Percentiles rank a stretch among this genome's conserved stretches.
Conservation (phyloP, 768 basidiomycete genomes). For the Mycena vitilis region DNA sequence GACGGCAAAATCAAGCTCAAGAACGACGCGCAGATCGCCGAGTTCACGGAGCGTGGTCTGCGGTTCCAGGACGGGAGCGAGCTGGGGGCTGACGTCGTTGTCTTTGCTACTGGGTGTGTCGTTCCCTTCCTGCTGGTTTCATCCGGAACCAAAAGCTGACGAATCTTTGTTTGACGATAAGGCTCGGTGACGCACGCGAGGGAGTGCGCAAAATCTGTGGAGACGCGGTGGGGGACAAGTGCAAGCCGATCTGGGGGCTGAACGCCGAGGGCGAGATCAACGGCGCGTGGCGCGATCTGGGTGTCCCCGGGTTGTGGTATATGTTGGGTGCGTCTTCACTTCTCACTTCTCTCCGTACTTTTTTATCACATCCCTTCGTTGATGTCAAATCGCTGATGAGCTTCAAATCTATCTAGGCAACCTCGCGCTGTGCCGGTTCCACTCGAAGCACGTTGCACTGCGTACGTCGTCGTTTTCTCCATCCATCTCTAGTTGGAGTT, state of each 20-base stretch:
- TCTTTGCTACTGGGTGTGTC: constrained; percentile 69
- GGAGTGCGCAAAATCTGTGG: constrained; percentile 59
- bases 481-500: background rate
- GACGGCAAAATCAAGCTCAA: constrained; percentile 83
- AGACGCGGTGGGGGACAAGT: constrained; percentile 53
- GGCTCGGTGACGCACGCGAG: constrained; percentile 57
- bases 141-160: constrained; percentile 13
- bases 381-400: background rate
- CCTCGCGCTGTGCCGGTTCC: constrained; percentile 70
- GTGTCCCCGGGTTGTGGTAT: constrained; percentile 66
- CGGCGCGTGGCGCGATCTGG: constrained; percentile 62
- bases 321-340: constrained; percentile 56
- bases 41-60: constrained; percentile 57
- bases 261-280: constrained; percentile 74
- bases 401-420: constrained; percentile 52
- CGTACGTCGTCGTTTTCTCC: constrained; percentile 56
- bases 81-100: constrained; percentile 65
- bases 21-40: constrained; percentile 62
- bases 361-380: background rate
- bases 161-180: constrained; percentile 36
- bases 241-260: constrained; percentile 70
- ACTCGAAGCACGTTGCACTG: constrained; percentile 74
- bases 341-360: too few species aligned
- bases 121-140: background rate
- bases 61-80: constrained; percentile 62